Evolutionary conservation across 1,139 yeast genomes (phyloP).

Genomic region (Lodderomyces metapsilosis): DNA sequence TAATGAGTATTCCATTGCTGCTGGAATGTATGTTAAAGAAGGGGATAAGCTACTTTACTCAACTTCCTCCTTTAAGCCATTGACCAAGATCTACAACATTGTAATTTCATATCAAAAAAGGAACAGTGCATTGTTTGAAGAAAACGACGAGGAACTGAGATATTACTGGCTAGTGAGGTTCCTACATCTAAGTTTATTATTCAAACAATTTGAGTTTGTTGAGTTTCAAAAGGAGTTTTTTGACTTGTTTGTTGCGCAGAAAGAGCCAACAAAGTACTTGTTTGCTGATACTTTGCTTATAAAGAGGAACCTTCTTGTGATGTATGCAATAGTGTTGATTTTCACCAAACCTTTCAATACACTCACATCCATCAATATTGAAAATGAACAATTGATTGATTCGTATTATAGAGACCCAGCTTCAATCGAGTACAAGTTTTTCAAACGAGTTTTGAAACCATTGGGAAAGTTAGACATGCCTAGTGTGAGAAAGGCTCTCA

Average conservation of each 20-base stretch:
- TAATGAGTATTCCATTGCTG: conserved; percentile 5
- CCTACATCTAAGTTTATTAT: conserved; percentile 22
- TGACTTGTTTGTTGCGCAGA: conserved; percentile 14
- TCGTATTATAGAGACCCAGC: conserved; percentile 18
- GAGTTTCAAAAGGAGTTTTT: conserved; percentile 25
- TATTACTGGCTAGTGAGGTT: conserved; percentile 25
- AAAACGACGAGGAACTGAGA: conserved; percentile 17
- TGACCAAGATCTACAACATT: conserved; percentile 22
- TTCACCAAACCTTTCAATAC: conserved; percentile 30
- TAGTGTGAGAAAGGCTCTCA: conserved; percentile 15
- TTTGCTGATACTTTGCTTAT: conserved; percentile 14
- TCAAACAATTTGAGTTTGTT: conserved; percentile 25
- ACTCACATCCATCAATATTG: conserved; percentile 22
- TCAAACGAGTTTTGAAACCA: conserved; percentile 18
- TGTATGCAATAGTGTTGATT: conserved; percentile 26
- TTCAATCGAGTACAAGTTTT: conserved; percentile 18
- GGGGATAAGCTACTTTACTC: conserved; percentile 10
- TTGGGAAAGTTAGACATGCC: conserved; percentile 19
- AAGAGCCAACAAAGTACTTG: conserved; percentile 8
- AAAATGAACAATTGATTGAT: conserved; percentile 22
- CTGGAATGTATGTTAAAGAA: conserved; percentile 7
- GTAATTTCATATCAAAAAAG: conserved; percentile 22
- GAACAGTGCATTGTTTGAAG: conserved; percentile 18
- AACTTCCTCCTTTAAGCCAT: conserved; percentile 15
- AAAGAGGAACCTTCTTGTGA: conserved; percentile 21